phyloP scores from a whole-genome alignment of 176 grass and related monocot genomes.

The Ananas comosus region DNA sequence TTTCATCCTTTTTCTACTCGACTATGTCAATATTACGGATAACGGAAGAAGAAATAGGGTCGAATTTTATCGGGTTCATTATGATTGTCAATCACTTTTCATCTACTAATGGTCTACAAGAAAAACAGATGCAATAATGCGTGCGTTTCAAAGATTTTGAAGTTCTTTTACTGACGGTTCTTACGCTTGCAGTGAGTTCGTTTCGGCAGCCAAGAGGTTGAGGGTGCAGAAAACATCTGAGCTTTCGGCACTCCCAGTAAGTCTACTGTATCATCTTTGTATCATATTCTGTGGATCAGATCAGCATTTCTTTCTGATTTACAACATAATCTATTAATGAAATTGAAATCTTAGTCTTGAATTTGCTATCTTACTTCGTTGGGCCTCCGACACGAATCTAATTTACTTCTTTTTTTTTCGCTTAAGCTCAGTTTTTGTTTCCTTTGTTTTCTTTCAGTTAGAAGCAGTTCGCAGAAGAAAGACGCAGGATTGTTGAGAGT shows the following conservation, averaged over 20 bases:
- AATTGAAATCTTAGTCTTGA: too few species aligned
- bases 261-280: not conserved
- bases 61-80: too few species aligned
- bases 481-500: not conserved
- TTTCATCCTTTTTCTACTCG: not conserved
- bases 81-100: too few species aligned
- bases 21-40: not conserved
- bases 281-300: not conserved
- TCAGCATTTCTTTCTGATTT: not conserved
- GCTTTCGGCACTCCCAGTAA: conserved; percentile 43
- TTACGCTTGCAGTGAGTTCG: conserved; percentile 55
- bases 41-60: too few species aligned
- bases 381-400: not conserved
- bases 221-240: conserved; percentile 69
- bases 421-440: not conserved
- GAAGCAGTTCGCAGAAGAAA: not conserved
- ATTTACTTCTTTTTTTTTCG: not conserved
- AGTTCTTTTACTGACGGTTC: conserved; percentile 3
- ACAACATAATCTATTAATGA: too few species aligned
- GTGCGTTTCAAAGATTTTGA: not conserved
- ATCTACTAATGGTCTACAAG: too few species aligned
- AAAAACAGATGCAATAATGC: not conserved
- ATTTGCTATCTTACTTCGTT: too few species aligned
- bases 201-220: conserved; percentile 55
- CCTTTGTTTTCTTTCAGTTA: not conserved